These are phyloP conservation scores for Fraxinus platypoda DNA, from an alignment of 305 asterid species.

Conservation along the genomic window DNA sequence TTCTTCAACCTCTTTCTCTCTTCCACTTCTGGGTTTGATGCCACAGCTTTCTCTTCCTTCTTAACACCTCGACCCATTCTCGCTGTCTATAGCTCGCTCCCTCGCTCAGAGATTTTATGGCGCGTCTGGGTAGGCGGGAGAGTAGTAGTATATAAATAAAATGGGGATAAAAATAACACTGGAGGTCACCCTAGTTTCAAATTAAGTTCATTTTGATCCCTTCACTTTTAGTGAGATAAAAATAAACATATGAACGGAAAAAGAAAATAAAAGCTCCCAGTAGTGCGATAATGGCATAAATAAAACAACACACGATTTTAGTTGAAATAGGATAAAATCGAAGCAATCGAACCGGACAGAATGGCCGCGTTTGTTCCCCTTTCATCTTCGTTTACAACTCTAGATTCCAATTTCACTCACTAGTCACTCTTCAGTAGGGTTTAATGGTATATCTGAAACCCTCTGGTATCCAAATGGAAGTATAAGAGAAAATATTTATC, in stretches of 20 bases:
- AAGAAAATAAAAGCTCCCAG: not conserved
- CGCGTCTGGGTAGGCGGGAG: not conserved
- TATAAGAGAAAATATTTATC: not conserved
- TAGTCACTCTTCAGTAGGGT: not conserved
- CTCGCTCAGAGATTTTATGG: not conserved
- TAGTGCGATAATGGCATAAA: not conserved
- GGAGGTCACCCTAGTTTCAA: not conserved
- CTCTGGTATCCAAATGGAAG: not conserved
- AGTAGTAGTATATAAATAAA: not conserved
- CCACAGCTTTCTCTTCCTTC: constrained; percentile 35
- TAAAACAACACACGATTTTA: not conserved
- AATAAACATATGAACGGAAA: not conserved
- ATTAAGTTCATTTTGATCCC: not conserved
- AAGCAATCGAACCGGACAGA: not conserved
- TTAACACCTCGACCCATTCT: constrained; percentile 58
- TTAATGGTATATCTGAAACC: not conserved
- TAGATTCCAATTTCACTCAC: not conserved
- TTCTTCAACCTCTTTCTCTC: constrained; percentile 62
- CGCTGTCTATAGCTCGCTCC: not conserved
- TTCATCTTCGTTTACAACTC: not conserved
- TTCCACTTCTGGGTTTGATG: constrained; percentile 46
- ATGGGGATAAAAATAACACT: not conserved
- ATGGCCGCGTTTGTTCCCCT: not conserved
- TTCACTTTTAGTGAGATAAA: not conserved
- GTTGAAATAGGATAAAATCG: not conserved